Base-by-base conservation (phyloP, 2,329 filamentous ascomycete genomes). In the Bisporella sp. region DNA sequence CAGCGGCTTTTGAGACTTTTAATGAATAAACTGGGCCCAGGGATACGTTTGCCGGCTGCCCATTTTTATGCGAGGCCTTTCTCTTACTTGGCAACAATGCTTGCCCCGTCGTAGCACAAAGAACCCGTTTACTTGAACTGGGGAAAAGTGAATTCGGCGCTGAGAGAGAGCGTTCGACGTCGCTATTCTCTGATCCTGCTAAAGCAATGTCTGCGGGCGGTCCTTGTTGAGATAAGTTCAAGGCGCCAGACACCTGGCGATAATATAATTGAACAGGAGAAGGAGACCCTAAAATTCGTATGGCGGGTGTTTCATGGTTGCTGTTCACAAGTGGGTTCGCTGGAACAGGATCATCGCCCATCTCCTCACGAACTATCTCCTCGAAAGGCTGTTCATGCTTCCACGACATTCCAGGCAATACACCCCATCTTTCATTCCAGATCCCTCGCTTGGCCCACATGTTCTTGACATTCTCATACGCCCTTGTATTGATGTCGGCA, bases 391-490 rank as follows among this genome's bases (percentile, higher is more conserved):
- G 41, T 60, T 64, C 59, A 59, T 63, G 58, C 57, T 61, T 64
- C 61, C 59, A 65, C 49, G 57, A 60, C 59, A 21, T 21, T 21
- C 21, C 21, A 21, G 21, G 21, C 21, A 21, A 21, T 21, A 21
- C 3, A 57, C 59, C 58, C 64, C 60, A 65, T 56, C 52, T 58
- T 46, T 43, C 32, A 42, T 64, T 60, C 60, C 58, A 66, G 54
- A 64, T 63, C 39, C 53, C 49, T 56, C 58, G 53, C 48, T 59
- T 57, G 32, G 54, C 58, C 64, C 59, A 65, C 29, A 50, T 58
- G 46, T 57, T 60, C 53, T 62, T 65, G 51, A 65, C 55, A 53
- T 57, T 62, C 48, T 61, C 56, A 52, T 65, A 64, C 11, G 60
- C 62, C 45, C 46, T 59, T 31, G 57, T 58, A 49, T 64, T 59